Evolutionary conservation across 2,329 filamentous ascomycete genomes (phyloP), one percentile per base, ranked within the genome.

Genomic region (Fusarium verticillioides): DNA sequence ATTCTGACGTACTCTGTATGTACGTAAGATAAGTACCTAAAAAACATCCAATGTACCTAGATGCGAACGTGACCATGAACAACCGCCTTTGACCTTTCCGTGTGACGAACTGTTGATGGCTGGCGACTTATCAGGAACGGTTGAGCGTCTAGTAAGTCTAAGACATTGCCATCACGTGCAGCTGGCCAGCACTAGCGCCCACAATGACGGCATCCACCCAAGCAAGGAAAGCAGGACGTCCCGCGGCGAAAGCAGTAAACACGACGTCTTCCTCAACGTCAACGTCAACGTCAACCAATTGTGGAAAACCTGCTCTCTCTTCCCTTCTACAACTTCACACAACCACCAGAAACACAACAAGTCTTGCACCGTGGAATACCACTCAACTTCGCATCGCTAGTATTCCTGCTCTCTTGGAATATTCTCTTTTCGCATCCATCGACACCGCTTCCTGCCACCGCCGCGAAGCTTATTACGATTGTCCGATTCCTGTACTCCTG

Each of bases 171-270:
- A 69, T 78, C 76, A 78, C 75, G 76, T 78, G 74, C 44, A 49
- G 46, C 15, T 40, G n/a, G 60, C 36, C 34, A 37, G 44, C 64
- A 73, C 75, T 78, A 76, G 76, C 73, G 76, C 70, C 64, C 71
- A 73, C 74, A 74, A 72, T 67, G 75, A 78, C 78, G 77, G 78
- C 77, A 78, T 71, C 75, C 70, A 75, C 76, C 40, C 63, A 71
- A 74, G 66, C 68, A 76, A 74, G 72, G 66, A 60, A 74, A 71
- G 70, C 72, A 72, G 69, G 64, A 71, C 66, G 63, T 75, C 66
- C 73, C 53, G 57, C 69, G 47, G 63, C 57, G 56, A 62, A 72
- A 67, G 70, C 49, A 62, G 59, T 52, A 66, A 73, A 61, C 69
- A 58, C 72, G 58, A 63, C 62, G 54, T 62, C 64, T 54, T 60